Evolutionary conservation across 2,329 filamentous ascomycete species (phyloP).

Genomic region (Clonostachys byssicola): DNA sequence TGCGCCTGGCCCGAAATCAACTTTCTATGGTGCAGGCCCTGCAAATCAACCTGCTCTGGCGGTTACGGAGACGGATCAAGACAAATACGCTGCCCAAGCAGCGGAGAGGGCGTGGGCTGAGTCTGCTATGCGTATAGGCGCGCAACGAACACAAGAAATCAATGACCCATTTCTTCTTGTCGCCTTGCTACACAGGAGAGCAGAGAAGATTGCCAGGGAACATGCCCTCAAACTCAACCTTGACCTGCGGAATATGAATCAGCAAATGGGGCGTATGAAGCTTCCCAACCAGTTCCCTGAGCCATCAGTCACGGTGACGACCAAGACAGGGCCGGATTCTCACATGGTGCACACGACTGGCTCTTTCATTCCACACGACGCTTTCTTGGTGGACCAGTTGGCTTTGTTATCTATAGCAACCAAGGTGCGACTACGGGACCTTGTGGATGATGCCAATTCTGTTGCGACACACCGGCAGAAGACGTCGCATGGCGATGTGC

Average conservation of each 20-base stretch:
- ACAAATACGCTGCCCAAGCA: conserved; percentile 61
- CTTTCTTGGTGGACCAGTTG: conserved; percentile 75
- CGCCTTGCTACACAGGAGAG: conserved; percentile 54
- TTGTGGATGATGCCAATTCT: conserved; percentile 73
- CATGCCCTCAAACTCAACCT: conserved; percentile 52
- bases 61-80: conserved; percentile 43
- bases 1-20: conserved; percentile 47
- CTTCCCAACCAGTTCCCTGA: conserved; percentile 42
- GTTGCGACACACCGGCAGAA: conserved; percentile 69
- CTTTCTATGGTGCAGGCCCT: conserved; percentile 62
- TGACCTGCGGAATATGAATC: conserved; percentile 44
- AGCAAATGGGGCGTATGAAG: conserved; percentile 42
- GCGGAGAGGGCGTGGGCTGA: conserved; percentile 63
- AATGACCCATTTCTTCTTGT: conserved; percentile 70
- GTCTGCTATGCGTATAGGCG: conserved; percentile 58
- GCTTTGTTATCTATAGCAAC: conserved; percentile 79
- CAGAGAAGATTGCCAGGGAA: conserved; percentile 53
- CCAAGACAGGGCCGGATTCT: conserved; percentile 54
- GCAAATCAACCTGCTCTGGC: conserved; percentile 57
- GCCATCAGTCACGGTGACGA: conserved; percentile 49
- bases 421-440: conserved; percentile 70
- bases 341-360: conserved; percentile 59
- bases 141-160: conserved; percentile 63
- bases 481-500: conserved; percentile 75
- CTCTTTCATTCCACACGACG: conserved; percentile 70